Evolutionary conservation across 495 filamentous ascomycete genomes (phyloP).

Genomic region (Podospora pseudopauciseta): DNA sequence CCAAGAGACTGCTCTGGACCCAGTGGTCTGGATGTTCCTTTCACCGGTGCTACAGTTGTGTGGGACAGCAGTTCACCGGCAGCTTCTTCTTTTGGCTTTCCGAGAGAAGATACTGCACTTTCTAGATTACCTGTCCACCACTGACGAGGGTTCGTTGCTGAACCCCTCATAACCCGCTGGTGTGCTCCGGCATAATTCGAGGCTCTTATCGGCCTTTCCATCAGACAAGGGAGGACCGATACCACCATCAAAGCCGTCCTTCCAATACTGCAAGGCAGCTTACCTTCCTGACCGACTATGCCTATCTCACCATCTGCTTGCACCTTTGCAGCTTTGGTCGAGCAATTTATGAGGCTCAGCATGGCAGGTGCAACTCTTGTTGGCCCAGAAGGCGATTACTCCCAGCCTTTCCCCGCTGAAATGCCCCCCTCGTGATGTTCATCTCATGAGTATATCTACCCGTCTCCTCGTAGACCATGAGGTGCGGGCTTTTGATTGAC

Average conservation of each 20-base stretch:
- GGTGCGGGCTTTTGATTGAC: not conserved
- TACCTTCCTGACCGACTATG: not conserved
- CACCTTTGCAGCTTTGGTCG: not conserved
- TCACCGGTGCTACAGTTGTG: not conserved
- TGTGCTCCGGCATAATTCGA: not conserved
- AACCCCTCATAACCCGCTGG: not conserved
- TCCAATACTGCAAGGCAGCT: not conserved
- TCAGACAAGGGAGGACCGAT: not conserved
- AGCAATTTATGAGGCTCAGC: not conserved
- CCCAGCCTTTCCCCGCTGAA: not conserved
- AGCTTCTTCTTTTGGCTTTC: not conserved
- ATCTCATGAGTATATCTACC: not conserved
- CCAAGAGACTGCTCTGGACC: not conserved
- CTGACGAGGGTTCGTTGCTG: not conserved
- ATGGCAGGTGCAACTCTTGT: not conserved
- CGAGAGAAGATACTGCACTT: not conserved
- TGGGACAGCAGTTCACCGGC: not conserved
- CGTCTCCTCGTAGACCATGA: not conserved
- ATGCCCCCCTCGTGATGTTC: not conserved
- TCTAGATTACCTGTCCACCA: not conserved
- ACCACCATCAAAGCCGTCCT: slow-evolving; percentile 6
- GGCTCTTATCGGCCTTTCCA: slow-evolving; percentile 14
- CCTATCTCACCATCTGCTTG: too few relatives aligned
- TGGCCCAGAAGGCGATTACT: not conserved
- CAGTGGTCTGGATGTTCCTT: not conserved